Evolutionary conservation across 1,139 yeast species (phyloP).

Genomic region (Yamadazyma atlantica): DNA sequence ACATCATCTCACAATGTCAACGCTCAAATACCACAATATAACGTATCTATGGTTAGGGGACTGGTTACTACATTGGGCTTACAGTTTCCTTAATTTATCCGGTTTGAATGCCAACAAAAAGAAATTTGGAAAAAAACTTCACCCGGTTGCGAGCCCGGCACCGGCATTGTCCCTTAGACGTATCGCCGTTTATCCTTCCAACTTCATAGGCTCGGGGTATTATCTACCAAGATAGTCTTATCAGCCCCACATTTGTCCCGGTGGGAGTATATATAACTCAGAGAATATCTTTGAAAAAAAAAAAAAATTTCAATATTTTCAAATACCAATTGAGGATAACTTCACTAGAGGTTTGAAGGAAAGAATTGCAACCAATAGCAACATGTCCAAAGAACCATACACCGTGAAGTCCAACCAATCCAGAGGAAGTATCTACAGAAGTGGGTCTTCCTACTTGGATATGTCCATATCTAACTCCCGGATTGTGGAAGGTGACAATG

Average conservation of each 20-base stretch:
- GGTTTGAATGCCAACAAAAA: neutral
- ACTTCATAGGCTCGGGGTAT: too few species aligned
- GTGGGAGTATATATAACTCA: neutral
- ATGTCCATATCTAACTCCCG: slow-evolving; percentile 35
- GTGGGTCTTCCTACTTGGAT: slow-evolving; percentile 25
- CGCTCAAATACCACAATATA: too few species aligned
- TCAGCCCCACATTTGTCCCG: neutral
- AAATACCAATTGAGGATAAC: too few species aligned
- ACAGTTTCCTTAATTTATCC: too few species aligned
- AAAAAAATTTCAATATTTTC: too few species aligned
- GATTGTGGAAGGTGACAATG: slow-evolving; percentile 30
- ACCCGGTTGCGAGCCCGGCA: neutral
- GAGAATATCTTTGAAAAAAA: too few species aligned
- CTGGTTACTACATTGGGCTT: too few species aligned
- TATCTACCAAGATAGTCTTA: neutral
- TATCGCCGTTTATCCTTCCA: neutral
- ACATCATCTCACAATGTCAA: too few species aligned
- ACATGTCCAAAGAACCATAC: slow-evolving; percentile 13
- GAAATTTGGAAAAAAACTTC: neutral
- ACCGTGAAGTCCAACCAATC: slow-evolving; percentile 16
- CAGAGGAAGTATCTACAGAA: slow-evolving; percentile 18
- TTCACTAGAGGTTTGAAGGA: too few species aligned
- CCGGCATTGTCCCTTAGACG: neutral
- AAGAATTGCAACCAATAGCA: neutral
- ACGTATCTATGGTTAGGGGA: too few species aligned